Evolutionary conservation across 129 eudicot genomes (phyloP).

Genomic region (Gnaphalium uliginosum): DNA sequence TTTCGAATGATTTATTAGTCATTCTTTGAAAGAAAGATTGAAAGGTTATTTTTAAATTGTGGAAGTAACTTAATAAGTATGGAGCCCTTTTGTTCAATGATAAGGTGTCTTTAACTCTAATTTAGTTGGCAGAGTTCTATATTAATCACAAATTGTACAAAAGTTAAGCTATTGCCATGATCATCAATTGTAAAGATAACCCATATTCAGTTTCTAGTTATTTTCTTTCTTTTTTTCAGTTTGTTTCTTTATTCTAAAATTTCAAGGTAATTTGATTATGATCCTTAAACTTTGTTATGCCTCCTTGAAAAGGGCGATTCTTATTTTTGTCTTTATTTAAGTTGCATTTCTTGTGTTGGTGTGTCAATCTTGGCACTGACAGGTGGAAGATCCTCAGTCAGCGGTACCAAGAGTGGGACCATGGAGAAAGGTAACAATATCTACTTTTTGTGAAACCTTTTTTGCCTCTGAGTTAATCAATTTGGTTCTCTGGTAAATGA

Average conservation of each 20-base stretch:
- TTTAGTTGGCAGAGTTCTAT: background rate
- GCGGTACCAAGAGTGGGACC: slow-evolving; percentile 80
- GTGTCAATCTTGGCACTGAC: slow-evolving; percentile 9
- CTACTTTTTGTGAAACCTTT: background rate
- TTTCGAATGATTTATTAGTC: background rate
- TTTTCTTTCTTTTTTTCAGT: background rate
- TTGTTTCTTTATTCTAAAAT: background rate
- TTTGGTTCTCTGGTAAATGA: slow-evolving; percentile 1
- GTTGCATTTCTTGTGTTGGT: slow-evolving; percentile 7
- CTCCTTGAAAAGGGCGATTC: slow-evolving; percentile 5
- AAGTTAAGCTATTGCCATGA: background rate
- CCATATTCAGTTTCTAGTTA: background rate
- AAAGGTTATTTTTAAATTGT: slow-evolving; percentile 6
- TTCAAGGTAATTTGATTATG: slow-evolving; percentile 15
- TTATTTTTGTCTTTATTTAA: slow-evolving; percentile 2
- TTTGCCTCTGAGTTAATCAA: slow-evolving; percentile 5
- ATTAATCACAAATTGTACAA: background rate
- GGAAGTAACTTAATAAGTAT: slow-evolving; percentile 21
- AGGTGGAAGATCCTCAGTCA: slow-evolving; percentile 73
- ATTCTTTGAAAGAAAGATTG: slow-evolving; percentile 1
- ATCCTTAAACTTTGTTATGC: slow-evolving; percentile 14
- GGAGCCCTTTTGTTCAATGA: slow-evolving; percentile 5
- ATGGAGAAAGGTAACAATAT: slow-evolving; percentile 83
- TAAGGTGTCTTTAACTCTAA: background rate
- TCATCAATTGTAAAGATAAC: background rate